phyloP scores from a whole-genome alignment of 768 basidiomycete species.

The Serendipita indica region DNA sequence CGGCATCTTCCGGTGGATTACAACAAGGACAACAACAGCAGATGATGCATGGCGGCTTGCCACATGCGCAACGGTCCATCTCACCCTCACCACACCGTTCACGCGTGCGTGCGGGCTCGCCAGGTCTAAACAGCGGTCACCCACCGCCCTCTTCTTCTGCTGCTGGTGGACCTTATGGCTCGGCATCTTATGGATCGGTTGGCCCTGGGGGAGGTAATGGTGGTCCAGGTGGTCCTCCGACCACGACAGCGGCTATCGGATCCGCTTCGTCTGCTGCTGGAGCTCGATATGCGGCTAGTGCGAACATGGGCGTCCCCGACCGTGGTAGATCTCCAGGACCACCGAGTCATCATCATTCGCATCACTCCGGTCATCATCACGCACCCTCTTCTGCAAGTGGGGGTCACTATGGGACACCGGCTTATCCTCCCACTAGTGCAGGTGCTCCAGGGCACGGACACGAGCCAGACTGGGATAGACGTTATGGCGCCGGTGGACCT shows the following conservation, averaged over 20 bases:
- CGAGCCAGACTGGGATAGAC: neutral
- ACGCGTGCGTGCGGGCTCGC: neutral
- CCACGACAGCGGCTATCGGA: neutral
- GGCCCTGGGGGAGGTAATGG: too few relatives aligned
- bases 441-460: neutral
- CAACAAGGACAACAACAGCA: neutral
- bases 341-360: too few relatives aligned
- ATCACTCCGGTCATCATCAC: too few relatives aligned
- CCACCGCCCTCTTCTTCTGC: neutral
- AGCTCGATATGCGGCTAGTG: neutral
- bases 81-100: slow-evolving; percentile 4
- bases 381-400: slow-evolving; percentile 2
- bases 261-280: neutral
- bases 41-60: neutral
- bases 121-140: neutral
- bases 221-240: neutral
- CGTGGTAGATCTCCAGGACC: neutral
- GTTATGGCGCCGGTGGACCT: neutral
- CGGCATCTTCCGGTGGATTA: neutral
- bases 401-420: neutral
- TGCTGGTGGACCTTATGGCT: neutral
- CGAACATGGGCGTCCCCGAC: neutral
- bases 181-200: too few relatives aligned
- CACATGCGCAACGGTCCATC: neutral
- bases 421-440: too few relatives aligned